Evolutionary conservation across 2,329 filamentous ascomycete genomes (phyloP), one percentile per base, ranked within the genome.

Genomic region (Aspergillus floridensis): DNA sequence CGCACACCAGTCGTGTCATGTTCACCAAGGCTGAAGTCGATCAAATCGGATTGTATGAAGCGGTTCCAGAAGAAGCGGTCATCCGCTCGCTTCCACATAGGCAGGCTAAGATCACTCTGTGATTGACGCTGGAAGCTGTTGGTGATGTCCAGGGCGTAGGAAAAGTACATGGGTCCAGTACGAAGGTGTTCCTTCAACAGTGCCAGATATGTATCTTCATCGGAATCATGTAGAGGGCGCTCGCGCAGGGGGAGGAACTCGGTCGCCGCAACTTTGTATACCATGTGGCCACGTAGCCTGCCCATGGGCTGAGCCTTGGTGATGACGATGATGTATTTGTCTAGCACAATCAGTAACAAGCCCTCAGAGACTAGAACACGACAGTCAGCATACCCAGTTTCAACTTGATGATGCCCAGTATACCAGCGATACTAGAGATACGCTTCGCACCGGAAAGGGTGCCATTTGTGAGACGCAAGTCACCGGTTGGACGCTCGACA

Each of bases 31-130:
- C 93, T 88, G 73, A 96, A 96, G 74, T 96, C 87, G 70, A 98
- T 96, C 59, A 99, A 79, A 70, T 97, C 92, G 7, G 90, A 89
- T 74, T 93, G 91, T 52, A 98, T 84, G 75, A 96, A 96, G 64
- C 89, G 88, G 78, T 99, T 99, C 92, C 93, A 99, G 82, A 97
- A 99, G 82, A 99, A 99, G 65, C 95, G 91, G 74, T 98, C 93
- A 76, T 99, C 95, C 64, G 93, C 89, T 67, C 92, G 84, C 81
- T 90, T 88, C 95, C 95, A 99, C 59, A 98, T 78, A 12, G 95
- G 93, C 57, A 84, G 80, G 16, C 84, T 84, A 58, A 81, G 79
- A 73, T 96, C 87, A 65, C 86, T 81, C 66, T 93, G 87, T 3
- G 93, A 88, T 74, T 98, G 95, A 64, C 95, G 88, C 79, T 99